Evolutionary conservation across 1,139 yeast genomes (phyloP).

Genomic region (Citeromyces siamensis): DNA sequence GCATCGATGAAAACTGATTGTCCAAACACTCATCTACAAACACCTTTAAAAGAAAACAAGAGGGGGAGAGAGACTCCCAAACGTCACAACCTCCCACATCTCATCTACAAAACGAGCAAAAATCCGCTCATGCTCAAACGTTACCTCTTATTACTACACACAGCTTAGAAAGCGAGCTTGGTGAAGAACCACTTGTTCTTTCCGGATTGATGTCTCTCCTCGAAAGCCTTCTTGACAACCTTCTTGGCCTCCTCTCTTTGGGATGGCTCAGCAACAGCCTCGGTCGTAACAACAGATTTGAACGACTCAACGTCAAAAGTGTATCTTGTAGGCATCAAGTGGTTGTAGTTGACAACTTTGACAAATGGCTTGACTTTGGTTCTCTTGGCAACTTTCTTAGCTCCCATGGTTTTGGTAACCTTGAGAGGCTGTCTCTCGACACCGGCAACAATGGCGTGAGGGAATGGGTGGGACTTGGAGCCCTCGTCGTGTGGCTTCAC

Average conservation of each 20-base stretch:
- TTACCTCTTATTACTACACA: conserved; percentile 4
- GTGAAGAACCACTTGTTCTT: conserved; percentile 99
- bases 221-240: conserved; percentile 98
- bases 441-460: conserved; percentile 99
- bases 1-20: too few species aligned
- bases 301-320: conserved; percentile 93
- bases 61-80: too few species aligned
- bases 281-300: conserved; percentile 86
- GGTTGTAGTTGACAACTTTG: conserved; percentile 99
- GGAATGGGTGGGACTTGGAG: conserved; percentile 97
- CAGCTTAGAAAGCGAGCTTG: conserved; percentile 86
- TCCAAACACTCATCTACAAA: too few species aligned
- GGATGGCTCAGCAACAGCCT: conserved; percentile 95
- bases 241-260: conserved; percentile 99
- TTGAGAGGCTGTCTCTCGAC: conserved; percentile 97
- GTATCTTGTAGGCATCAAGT: conserved; percentile 99
- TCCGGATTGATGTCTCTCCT: conserved; percentile 99
- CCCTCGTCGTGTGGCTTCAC: conserved; percentile 99
- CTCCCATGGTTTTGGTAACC: conserved; percentile 92
- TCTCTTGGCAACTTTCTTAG: conserved; percentile 95
- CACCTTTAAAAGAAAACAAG: too few species aligned
- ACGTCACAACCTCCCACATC: too few species aligned
- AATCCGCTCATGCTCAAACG: too few species aligned
- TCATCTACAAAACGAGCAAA: too few species aligned
- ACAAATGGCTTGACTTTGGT: conserved; percentile 99